Conservation (phyloP, 2,329 filamentous ascomycete species). For the Arthroderma sp. region DNA sequence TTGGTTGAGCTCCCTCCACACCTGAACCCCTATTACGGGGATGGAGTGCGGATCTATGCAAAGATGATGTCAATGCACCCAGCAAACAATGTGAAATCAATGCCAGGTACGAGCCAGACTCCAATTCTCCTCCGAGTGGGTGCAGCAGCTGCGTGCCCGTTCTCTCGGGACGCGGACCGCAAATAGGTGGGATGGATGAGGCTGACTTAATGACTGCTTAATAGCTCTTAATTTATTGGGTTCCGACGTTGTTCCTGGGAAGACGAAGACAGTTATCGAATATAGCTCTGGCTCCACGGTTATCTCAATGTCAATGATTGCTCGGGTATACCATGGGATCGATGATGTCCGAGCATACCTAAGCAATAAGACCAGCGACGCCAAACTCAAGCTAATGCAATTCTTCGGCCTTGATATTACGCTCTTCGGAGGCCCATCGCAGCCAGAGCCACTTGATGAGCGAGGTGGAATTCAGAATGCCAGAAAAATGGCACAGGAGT, state of each 20-base stretch:
- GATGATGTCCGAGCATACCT: conserved; percentile 43
- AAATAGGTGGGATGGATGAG: no score
- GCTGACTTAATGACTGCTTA: no score
- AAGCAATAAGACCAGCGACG: conserved; percentile 45
- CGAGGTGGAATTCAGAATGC: conserved; percentile 42
- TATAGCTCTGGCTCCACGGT: conserved; percentile 51
- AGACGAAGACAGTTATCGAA: conserved; percentile 43
- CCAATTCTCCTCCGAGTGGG: neutral
- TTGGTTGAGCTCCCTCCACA: conserved; percentile 47
- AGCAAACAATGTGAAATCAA: conserved; percentile 51
- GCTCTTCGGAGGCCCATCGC: conserved; percentile 46
- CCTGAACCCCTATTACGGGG: conserved; percentile 44
- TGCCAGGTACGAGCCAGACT: conserved; percentile 29
- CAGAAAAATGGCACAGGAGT: conserved; percentile 28
- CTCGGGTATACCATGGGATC: conserved; percentile 39
- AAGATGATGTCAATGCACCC: conserved; percentile 55
- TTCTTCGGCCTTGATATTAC: conserved; percentile 45
- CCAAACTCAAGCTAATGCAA: conserved; percentile 43
- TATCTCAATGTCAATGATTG: conserved; percentile 45
- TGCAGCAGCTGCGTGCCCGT: conserved; percentile 37
- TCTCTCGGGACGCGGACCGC: conserved; percentile 14
- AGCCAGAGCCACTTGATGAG: conserved; percentile 42
- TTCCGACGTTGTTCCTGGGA: conserved; percentile 22
- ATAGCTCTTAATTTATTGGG: conserved; percentile 17
- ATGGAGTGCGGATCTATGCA: conserved; percentile 51